Conservation (phyloP, 2,329 filamentous ascomycete species). For the Sporothrix dimorphospora region DNA sequence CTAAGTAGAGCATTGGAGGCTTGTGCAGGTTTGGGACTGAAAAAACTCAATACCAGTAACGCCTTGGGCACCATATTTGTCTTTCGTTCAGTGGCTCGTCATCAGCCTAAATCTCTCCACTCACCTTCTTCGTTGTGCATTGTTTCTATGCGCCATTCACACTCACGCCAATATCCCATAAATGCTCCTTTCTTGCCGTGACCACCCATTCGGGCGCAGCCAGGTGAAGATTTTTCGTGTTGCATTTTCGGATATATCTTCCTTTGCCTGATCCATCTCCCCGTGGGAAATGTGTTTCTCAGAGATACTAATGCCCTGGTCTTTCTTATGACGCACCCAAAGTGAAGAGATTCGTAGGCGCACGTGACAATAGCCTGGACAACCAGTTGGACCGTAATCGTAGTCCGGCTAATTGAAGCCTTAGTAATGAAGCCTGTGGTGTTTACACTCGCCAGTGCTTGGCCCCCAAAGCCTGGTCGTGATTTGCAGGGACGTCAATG, state of each 20-base stretch:
- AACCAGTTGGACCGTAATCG: not conserved
- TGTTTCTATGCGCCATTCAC: no score
- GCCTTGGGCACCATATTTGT: no score
- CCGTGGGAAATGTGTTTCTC: conserved; percentile 26
- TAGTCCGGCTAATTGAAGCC: conserved; percentile 35
- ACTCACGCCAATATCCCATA: no score
- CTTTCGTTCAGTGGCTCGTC: no score
- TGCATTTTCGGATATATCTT: conserved; percentile 38
- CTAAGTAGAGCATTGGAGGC: no score
- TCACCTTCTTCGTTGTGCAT: no score
- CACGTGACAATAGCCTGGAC: not conserved
- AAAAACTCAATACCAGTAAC: no score
- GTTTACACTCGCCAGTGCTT: no score
- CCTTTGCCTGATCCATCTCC: conserved; percentile 31
- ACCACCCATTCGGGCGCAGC: conserved; percentile 37
- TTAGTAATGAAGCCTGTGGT: conserved; percentile 36
- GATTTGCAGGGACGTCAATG: no score
- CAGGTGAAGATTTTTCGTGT: conserved; percentile 40
- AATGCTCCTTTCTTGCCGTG: conserved; percentile 34
- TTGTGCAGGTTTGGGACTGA: no score
- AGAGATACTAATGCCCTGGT: conserved; percentile 16
- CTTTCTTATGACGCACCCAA: not conserved
- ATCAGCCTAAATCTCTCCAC: no score
- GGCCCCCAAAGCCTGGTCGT: no score
- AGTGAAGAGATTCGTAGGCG: not conserved